Evolutionary conservation across 495 filamentous ascomycete species (phyloP).

Genomic region (Aspergillus nidulans): DNA sequence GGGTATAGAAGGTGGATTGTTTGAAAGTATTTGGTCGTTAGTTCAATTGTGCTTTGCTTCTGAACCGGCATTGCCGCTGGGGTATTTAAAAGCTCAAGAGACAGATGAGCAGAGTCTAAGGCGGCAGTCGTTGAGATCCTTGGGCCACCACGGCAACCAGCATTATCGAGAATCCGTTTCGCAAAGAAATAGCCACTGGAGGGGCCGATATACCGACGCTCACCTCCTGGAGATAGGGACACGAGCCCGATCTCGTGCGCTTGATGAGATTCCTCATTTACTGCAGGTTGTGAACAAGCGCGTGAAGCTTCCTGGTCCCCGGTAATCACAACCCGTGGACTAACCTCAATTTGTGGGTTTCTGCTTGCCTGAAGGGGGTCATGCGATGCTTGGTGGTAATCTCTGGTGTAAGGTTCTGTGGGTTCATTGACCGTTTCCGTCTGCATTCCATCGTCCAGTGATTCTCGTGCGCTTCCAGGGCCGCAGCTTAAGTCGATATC

Average conservation of each 20-base stretch:
- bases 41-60: constrained; percentile 31
- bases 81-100: constrained; percentile 31
- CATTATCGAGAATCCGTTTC: constrained; percentile 36
- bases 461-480: constrained; percentile 5
- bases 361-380: neutral
- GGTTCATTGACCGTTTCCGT: neutral
- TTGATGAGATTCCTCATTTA: constrained; percentile 17
- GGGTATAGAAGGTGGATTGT: constrained; percentile 40
- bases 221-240: constrained; percentile 31
- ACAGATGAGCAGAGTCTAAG: constrained; percentile 18
- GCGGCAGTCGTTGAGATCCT: neutral
- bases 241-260: constrained; percentile 39
- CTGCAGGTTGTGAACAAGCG: neutral
- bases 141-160: constrained; percentile 23
- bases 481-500: constrained; percentile 28
- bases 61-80: constrained; percentile 31
- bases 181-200: constrained; percentile 42
- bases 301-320: neutral
- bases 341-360: neutral
- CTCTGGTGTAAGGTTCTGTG: neutral
- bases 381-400: neutral
- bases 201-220: constrained; percentile 37
- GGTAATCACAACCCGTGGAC: neutral
- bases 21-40: constrained; percentile 39
- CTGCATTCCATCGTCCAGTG: constrained; percentile 2